These are phyloP conservation scores for Aspergillus sp. DNA, from an alignment of 2,329 filamentous ascomycete genomes.

Conservation along the genomic window DNA sequence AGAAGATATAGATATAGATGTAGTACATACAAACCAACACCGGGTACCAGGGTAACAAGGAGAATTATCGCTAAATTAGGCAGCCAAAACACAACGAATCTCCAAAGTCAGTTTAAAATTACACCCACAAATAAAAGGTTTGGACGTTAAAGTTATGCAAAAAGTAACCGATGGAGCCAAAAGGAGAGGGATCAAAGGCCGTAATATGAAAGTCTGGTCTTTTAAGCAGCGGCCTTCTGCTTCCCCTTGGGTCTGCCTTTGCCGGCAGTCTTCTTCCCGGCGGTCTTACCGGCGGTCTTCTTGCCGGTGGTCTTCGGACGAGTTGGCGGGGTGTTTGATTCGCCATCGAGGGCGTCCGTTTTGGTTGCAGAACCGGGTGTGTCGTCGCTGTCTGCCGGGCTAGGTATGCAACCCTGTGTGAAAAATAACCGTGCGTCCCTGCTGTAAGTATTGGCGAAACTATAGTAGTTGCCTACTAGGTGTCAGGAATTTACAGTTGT, in stretches of 20 bases:
- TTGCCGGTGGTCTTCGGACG: slow-evolving; percentile 20
- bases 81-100: background rate
- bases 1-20: background rate
- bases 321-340: slow-evolving; percentile 16
- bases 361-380: slow-evolving; percentile 25
- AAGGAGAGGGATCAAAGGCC: background rate
- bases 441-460: slow-evolving; percentile 77
- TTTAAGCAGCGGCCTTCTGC: slow-evolving; percentile 26
- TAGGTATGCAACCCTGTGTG: slow-evolving; percentile 74
- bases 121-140: background rate
- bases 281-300: background rate
- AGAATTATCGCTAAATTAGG: slow-evolving; percentile 7
- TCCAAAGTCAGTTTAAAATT: background rate
- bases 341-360: slow-evolving; percentile 23
- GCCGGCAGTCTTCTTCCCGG: background rate
- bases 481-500: background rate
- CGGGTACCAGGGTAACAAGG: slow-evolving; percentile 7
- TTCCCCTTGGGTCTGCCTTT: slow-evolving; percentile 36
- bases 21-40: slow-evolving; percentile 1
- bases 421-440: slow-evolving; percentile 81
- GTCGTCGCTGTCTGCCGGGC: slow-evolving; percentile 20
- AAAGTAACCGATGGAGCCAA: background rate
- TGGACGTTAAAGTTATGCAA: slow-evolving; percentile 7
- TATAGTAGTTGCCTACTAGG: slow-evolving; percentile 81
- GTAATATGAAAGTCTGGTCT: background rate